Base-by-base conservation (phyloP, 306 rosid genomes). In the Glycyrrhiza uralensis region DNA sequence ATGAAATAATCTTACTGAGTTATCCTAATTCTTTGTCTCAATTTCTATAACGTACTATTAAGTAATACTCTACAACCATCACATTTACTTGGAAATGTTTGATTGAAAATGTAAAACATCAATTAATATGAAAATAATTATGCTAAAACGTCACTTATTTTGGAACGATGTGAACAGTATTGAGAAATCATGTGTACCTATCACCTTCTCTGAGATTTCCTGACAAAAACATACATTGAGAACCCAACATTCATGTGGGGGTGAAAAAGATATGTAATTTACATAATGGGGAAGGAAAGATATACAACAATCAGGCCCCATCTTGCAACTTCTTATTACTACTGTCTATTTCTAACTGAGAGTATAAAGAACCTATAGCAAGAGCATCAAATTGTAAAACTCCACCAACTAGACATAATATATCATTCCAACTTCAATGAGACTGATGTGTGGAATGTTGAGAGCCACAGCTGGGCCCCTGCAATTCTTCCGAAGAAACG, bases 401-500 rank as follows among this genome's bases (percentile, higher is more conserved):
- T 26, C 42, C n/a, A 60, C 41, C 55, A 63, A 19, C 87, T 87
- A 92, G 33, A 92, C 97, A 77, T 92, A 84, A 82, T 92, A 89
- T 82, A 89, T 92, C 96, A 92, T 92, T 51, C 97, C 93, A 66
- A 92, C 96, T 85, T 92, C 96, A 46, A 92, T 82, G 1, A 89
- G 90, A 82, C 96, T 89, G 71, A 84, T 89, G 73, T 92, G 96
- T 60, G 97, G 96, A 79, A 92, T 89, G 81, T 89, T 89, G 23
- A 91, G 97, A 15, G 97, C 91, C 79, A 85, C 91, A 17, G 88
- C 78, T 1, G 91, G 91, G 11, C 90, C 89, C 81, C 96, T 72
- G 77, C 96, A 92, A 78, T 92, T 92, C 83, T 87, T 87, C 50
- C 97, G 52, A 7, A 89, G 90, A 76, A 92, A 87, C 0, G 96